These are phyloP conservation scores for Calonectria pseudoturangicola DNA, from an alignment of 2,329 filamentous ascomycete species.

Conservation along the genomic window DNA sequence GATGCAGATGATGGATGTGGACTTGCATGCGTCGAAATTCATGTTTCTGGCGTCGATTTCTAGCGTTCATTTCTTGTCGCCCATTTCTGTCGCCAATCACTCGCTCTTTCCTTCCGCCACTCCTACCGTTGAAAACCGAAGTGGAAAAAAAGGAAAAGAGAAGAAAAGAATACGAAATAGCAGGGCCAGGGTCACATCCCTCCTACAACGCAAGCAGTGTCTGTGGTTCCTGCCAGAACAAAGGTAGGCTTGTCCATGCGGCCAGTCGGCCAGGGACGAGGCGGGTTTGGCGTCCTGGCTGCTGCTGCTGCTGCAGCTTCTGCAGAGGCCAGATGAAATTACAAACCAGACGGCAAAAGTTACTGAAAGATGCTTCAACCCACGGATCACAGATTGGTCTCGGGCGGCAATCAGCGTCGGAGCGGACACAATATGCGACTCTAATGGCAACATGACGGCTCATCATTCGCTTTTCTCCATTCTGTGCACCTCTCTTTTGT, in stretches of 20 bases:
- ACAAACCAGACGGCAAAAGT: background rate
- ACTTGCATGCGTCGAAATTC: background rate
- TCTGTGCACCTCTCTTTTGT: background rate
- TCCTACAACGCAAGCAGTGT: background rate
- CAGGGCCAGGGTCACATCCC: background rate
- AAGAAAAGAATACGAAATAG: background rate
- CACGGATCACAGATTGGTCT: slow-evolving; percentile 13
- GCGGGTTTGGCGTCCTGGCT: slow-evolving; percentile 11
- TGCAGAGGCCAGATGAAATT: slow-evolving; percentile 14
- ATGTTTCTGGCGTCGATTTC: background rate
- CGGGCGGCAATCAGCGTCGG: slow-evolving; percentile 26
- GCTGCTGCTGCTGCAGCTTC: background rate
- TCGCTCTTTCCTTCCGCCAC: background rate
- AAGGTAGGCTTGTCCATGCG: background rate
- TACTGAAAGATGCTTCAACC: background rate
- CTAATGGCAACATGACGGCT: background rate
- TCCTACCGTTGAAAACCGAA: background rate
- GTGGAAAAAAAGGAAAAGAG: too few species aligned
- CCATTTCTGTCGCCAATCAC: background rate
- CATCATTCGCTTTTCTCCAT: background rate
- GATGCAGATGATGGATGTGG: background rate
- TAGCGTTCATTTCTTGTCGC: too few species aligned
- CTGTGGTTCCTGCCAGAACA: background rate
- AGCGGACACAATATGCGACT: background rate
- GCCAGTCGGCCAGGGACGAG: slow-evolving; percentile 15